phyloP scores from a whole-genome alignment of 192 early-diverging fungal genomes.

The Backusella tarrabulga region DNA sequence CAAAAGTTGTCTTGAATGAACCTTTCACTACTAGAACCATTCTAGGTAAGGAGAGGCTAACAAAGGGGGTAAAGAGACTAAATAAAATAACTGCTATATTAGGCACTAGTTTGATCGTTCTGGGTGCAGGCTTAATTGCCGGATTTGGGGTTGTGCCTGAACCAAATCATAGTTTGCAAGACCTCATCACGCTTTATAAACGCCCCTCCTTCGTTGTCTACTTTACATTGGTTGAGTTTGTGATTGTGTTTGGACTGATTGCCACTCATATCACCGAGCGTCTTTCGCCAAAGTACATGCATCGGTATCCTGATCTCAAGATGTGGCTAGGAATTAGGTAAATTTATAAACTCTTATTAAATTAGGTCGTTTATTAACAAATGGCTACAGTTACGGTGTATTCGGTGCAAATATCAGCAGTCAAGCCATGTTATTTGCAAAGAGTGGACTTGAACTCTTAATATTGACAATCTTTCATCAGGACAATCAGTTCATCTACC shows the following conservation, averaged over 20 bases:
- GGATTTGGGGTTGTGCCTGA: slow-evolving; percentile 78
- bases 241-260: slow-evolving; percentile 49
- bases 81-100: slow-evolving; percentile 9
- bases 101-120: slow-evolving; percentile 67
- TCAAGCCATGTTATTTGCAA: slow-evolving; percentile 76
- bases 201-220: slow-evolving; percentile 68
- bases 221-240: slow-evolving; percentile 53
- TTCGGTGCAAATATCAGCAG: slow-evolving; percentile 73
- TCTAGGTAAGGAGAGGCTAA: slow-evolving; percentile 31
- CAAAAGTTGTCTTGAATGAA: slow-evolving; percentile 60
- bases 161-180: slow-evolving; percentile 65
- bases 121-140: slow-evolving; percentile 69
- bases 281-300: slow-evolving; percentile 5
- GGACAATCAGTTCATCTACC: slow-evolving; percentile 70
- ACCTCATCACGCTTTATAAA: slow-evolving; percentile 65
- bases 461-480: slow-evolving; percentile 55
- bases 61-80: too few relatives aligned
- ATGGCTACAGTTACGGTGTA: slow-evolving; percentile 48
- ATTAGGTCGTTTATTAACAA: too few relatives aligned
- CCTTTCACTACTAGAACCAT: slow-evolving; percentile 63
- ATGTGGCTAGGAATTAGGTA: slow-evolving; percentile 33
- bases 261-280: slow-evolving; percentile 46
- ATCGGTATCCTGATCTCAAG: slow-evolving; percentile 30
- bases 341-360: too few relatives aligned
- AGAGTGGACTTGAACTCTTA: slow-evolving; percentile 74